These are phyloP conservation scores for Apiotrichum veenhuisii DNA, from an alignment of 1,284 basidiomycete species.

Conservation along the genomic window DNA sequence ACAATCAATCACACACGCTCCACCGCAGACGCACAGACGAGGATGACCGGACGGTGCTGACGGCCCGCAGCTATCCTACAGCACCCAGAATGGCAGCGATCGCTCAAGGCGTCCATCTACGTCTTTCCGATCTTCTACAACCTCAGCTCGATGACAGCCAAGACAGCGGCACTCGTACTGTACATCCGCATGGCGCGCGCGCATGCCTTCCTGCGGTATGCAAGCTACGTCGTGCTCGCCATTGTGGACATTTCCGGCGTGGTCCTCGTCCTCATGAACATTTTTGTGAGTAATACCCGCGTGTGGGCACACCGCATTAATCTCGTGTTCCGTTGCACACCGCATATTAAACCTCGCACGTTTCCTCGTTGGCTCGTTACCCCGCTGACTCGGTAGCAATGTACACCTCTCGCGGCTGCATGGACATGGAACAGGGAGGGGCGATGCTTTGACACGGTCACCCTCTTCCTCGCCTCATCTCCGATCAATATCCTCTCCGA, in stretches of 20 bases:
- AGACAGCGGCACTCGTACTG: conserved; percentile 45
- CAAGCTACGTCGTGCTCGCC: conserved; percentile 35
- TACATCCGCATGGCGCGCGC: conserved; percentile 48
- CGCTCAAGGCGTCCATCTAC: conserved; percentile 37
- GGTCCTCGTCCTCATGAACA: conserved; percentile 44
- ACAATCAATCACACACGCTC: background rate
- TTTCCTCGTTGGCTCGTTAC: background rate
- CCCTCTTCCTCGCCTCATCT: conserved; percentile 44
- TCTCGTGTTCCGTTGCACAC: no score
- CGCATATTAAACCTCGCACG: no score
- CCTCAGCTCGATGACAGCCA: conserved; percentile 44
- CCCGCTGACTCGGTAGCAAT: conserved; percentile 24
- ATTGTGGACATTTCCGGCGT: conserved; percentile 44
- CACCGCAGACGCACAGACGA: background rate
- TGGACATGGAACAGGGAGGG: conserved; percentile 23
- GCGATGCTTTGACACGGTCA: conserved; percentile 41
- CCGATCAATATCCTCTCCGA: conserved; percentile 49
- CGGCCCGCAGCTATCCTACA: background rate
- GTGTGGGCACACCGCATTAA: no score
- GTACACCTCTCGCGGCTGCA: conserved; percentile 40
- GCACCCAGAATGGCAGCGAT: conserved; percentile 13
- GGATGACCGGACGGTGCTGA: background rate
- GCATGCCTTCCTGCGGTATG: conserved; percentile 41
- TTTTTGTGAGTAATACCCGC: conserved; percentile 28
- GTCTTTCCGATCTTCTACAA: conserved; percentile 47